phyloP scores from a whole-genome alignment of 78 protist species.

The Tieghemostelium lacteum region DNA sequence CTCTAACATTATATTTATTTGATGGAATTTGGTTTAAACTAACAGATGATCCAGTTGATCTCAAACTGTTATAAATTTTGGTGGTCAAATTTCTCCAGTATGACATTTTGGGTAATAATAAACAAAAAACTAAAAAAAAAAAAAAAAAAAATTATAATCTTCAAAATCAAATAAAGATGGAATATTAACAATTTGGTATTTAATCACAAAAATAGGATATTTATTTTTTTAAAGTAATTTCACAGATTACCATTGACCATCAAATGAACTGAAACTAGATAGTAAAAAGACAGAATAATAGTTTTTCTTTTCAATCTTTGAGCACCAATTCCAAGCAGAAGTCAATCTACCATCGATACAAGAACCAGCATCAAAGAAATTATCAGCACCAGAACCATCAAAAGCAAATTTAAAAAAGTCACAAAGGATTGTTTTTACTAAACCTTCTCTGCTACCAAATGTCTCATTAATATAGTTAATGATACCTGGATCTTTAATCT shows the following conservation, averaged over 20 bases:
- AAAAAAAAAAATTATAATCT: too few species aligned
- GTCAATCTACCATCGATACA: constrained; percentile 97
- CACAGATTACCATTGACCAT: constrained; percentile 83
- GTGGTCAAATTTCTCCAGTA: too few species aligned
- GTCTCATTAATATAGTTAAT: constrained; percentile 20
- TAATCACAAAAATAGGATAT: background rate
- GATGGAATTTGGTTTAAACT: background rate
- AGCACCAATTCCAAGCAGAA: constrained; percentile 97
- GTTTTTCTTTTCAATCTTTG: constrained; percentile 82
- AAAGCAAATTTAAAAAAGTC: constrained; percentile 97
- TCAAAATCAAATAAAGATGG: too few species aligned
- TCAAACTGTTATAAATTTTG: too few species aligned
- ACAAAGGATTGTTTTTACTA: constrained; percentile 74
- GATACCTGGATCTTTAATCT: constrained; percentile 37
- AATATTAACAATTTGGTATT: too few species aligned
- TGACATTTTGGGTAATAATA: too few species aligned
- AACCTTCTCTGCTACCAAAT: constrained; percentile 62
- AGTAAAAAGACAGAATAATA: constrained; percentile 88
- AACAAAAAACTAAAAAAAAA: too few species aligned
- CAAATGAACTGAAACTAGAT: constrained; percentile 93
- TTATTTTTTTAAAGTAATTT: background rate
- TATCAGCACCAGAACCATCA: constrained; percentile 94
- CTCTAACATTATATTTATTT: background rate
- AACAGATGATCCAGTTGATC: background rate
- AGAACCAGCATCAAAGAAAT: constrained; percentile 96